A percentile compares a stretch with the other conserved stretches of the same genome.
phyloP scores from a whole-genome alignment of 805 yeast genomes.

The Schwanniomyces vanrijiae region DNA sequence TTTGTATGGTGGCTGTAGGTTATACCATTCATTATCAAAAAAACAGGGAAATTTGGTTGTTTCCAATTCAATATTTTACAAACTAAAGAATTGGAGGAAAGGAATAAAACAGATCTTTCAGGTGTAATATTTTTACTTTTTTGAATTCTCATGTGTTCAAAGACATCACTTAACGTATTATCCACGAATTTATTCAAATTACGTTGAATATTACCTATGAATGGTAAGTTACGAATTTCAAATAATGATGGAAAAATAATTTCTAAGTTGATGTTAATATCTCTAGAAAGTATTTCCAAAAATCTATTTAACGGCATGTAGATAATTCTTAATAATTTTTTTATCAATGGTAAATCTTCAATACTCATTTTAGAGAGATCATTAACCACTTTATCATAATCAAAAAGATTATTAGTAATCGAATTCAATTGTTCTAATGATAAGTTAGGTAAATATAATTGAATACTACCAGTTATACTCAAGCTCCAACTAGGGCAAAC shows the following conservation, averaged over 20 bases:
- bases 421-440: constrained; percentile 45
- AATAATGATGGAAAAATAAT: constrained; percentile 69
- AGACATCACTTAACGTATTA: constrained; percentile 64
- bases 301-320: constrained; percentile 63
- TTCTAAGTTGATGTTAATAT: constrained; percentile 70
- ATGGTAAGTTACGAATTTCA: constrained; percentile 39
- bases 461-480: constrained; percentile 49
- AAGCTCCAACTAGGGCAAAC: constrained; percentile 70
- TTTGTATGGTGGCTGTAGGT: constrained; percentile 26
- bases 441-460: constrained; percentile 61
- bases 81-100: constrained; percentile 84
- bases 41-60: constrained; percentile 96
- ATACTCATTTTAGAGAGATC: constrained; percentile 39
- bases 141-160: constrained; percentile 66
- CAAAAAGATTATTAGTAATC: constrained; percentile 39
- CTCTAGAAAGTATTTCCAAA: constrained; percentile 53
- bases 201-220: constrained; percentile 40
- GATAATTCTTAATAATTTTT: constrained; percentile 43
- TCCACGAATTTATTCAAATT: constrained; percentile 78
- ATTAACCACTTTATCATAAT: constrained; percentile 36
- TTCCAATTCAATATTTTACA: constrained; percentile 97
- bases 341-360: constrained; percentile 39
- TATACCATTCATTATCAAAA: constrained; percentile 77
- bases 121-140: constrained; percentile 18
- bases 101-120: constrained; percentile 72